phyloP scores from a whole-genome alignment of 306 rosid genomes.

The Dryas alaskensis region DNA sequence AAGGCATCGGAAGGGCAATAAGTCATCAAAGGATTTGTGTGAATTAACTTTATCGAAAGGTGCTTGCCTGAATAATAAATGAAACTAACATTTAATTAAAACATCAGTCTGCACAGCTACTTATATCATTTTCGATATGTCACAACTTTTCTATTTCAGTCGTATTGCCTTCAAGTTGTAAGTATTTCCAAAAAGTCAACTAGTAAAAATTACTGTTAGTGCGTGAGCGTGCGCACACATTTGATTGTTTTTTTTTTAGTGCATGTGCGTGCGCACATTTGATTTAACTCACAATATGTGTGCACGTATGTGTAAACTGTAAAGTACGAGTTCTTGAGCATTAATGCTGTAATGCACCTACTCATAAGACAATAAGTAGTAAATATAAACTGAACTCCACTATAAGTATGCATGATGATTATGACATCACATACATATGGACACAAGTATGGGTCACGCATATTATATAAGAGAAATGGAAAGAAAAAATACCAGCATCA shows the following conservation, averaged over 20 bases:
- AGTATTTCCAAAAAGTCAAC: not conserved
- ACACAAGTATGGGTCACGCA: not conserved
- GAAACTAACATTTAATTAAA: too few relatives aligned
- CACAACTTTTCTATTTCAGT: not conserved
- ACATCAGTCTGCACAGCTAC: not conserved
- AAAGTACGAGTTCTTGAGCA: not conserved
- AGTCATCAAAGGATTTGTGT: too few relatives aligned
- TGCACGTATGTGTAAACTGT: not conserved
- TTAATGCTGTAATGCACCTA: not conserved
- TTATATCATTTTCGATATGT: not conserved
- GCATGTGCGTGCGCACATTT: not conserved
- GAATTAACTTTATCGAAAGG: too few relatives aligned
- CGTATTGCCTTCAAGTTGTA: not conserved
- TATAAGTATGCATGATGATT: not conserved
- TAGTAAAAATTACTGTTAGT: not conserved
- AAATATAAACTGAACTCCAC: not conserved
- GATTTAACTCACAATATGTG: not conserved
- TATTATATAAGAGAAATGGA: not conserved
- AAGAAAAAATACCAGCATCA: constrained; percentile 64
- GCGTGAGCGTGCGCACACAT: not conserved
- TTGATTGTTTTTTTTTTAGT: not conserved
- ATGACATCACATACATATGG: not conserved
- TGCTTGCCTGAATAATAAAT: too few relatives aligned
- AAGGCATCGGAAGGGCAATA: too few relatives aligned
- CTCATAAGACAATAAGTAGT: not conserved